Evolutionary conservation across 2,329 filamentous ascomycete species (phyloP), one percentile per base, ranked within the genome.

Genomic region (Cryphonectria carpinicola): DNA sequence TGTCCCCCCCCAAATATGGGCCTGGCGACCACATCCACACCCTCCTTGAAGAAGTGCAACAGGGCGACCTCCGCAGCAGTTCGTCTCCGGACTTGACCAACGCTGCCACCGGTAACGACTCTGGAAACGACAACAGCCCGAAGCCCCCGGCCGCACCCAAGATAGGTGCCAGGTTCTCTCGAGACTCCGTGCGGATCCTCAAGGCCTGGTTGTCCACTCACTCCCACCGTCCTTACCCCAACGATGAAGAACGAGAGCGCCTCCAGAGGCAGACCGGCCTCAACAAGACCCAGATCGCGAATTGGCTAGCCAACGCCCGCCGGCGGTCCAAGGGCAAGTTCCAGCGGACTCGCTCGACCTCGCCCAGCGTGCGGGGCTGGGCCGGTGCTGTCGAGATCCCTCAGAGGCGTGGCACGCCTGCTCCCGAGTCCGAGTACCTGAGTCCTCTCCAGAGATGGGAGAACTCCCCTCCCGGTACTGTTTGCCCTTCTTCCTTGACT

Each of bases 241-340:
- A 89, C 46, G 94, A 97, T 60, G 90, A 94, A 71, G 93, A 97
- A 78, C 97, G 95, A 77, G 92, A 94, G 74, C 87, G 89, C 73
- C 84, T 98, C 37, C 92, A 94, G 80, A 86, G 88, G 63, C 88
- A 92, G 75, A 97, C 94, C 0, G 93, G 94, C 10, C 85, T 98
- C 56, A 94, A 89, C 79, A 89, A 93, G 76, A 92, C 87, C 19
- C 95, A 98, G 77, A 95, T 97, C 75, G 91, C 91, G 14, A 97
- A 97, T 79, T 97, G 94, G 94, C 88, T 97, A 63, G 94, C 94
- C 71, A 97, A 97, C 80, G 94, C 94, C 70, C 90, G 94, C 60
- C 89, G 94, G 70, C 88, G 94, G 73, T 68, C 66, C 54, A 72
- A 72, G 61, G 91, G 93, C 76, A 97, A 97, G 82, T 89, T 92